phyloP scores from a whole-genome alignment of 75 land plant genomes.

The Larix kaempferi region DNA sequence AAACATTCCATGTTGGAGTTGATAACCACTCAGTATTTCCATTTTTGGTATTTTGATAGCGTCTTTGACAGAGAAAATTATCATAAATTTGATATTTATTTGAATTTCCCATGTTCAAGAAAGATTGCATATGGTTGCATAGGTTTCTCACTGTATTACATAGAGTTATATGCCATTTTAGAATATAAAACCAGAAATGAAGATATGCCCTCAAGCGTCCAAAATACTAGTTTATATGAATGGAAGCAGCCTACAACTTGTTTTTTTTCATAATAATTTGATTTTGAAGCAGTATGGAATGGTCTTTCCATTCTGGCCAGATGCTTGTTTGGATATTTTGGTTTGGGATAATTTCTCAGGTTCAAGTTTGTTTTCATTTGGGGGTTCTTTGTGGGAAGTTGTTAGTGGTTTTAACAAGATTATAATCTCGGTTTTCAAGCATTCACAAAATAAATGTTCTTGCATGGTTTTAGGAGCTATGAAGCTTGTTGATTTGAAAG shows the following conservation, averaged over 20 bases:
- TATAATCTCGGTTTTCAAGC: conserved; percentile 17
- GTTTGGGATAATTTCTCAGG: conserved; percentile 45
- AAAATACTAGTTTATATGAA: too few species aligned
- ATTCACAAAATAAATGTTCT: conserved; percentile 4
- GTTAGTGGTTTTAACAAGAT: conserved; percentile 32
- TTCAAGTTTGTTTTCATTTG: conserved; percentile 32
- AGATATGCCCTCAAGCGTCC: too few species aligned
- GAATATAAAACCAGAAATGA: too few species aligned
- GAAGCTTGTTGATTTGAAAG: conserved; percentile 12
- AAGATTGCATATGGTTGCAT: too few species aligned
- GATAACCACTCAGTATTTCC: too few species aligned
- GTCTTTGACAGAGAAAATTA: too few species aligned
- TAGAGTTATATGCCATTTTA: too few species aligned
- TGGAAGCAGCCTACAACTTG: conserved; percentile 3
- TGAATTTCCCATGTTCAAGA: too few species aligned
- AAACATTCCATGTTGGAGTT: too few species aligned
- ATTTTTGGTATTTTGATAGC: too few species aligned
- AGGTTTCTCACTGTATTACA: too few species aligned
- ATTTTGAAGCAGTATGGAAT: conserved; percentile 25
- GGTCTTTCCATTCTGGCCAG: conserved; percentile 33
- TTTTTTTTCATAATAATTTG: conserved; percentile 14
- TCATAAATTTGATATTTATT: too few species aligned
- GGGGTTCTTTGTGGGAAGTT: conserved; percentile 43
- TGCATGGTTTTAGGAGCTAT: not conserved
- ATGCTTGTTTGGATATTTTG: conserved; percentile 45